These are phyloP conservation scores for Kuraishia capsulata DNA, from an alignment of 805 yeast species.

Conservation along the genomic window DNA sequence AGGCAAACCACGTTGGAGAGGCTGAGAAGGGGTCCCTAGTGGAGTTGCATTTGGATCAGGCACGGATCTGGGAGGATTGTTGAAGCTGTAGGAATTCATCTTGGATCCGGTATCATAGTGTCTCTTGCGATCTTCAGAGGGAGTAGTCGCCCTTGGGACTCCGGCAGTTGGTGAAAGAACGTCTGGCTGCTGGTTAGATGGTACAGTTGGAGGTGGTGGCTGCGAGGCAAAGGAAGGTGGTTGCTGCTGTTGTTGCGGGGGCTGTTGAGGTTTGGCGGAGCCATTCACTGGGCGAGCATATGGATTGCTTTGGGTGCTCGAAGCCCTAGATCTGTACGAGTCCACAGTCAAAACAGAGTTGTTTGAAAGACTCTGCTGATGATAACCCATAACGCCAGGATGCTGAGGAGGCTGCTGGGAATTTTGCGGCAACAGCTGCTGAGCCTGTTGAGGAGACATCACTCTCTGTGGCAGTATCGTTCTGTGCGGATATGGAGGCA, in stretches of 20 bases:
- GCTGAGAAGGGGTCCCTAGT: not conserved
- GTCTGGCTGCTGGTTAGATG: no score
- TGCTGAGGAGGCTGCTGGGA: no score
- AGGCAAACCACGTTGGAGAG: not conserved
- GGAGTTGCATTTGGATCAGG: slow-evolving; percentile 7
- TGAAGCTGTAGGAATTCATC: slow-evolving; percentile 11
- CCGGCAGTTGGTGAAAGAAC: no score
- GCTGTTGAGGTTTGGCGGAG: no score
- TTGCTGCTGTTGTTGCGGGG: no score
- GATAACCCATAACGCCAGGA: no score
- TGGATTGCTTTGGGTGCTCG: not conserved
- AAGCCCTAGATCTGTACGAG: not conserved
- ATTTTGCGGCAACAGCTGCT: no score
- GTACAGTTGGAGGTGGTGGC: no score
- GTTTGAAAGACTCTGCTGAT: not conserved
- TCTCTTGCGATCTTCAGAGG: no score
- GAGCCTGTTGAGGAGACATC: not conserved
- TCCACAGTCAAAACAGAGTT: not conserved
- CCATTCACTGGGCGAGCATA: not conserved
- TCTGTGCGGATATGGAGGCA: not conserved
- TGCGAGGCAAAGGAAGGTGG: no score
- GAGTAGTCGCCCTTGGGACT: no score
- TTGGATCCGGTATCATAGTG: not conserved
- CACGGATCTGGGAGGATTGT: slow-evolving; percentile 18
- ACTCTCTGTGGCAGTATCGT: not conserved